Evolutionary conservation across 2,329 filamentous ascomycete genomes (phyloP), one percentile per base, ranked within the genome.

Genomic region (Saccharata proteae): DNA sequence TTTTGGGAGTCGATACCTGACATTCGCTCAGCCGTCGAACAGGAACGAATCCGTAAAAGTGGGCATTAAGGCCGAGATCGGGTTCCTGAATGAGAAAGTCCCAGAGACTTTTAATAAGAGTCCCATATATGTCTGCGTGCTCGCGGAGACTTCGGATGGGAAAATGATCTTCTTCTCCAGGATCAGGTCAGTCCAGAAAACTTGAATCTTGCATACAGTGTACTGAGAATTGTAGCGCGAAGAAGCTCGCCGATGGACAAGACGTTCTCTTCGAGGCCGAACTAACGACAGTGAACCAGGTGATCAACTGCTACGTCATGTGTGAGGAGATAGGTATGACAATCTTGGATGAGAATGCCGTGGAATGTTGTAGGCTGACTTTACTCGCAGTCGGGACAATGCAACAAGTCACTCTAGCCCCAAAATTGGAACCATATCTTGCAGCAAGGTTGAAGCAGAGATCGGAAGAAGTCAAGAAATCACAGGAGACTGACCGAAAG

Each of bases 261-360:
- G 67, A 75, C 7, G 48, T 85, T 2, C 53, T 62, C 1, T 77
- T 79, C 39, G 69, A 57, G 13, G 69, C 75, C 1, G 57, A 69
- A 0, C 49, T 84, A 13, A 65, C 53, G 1, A 58, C 58, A 4
- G 49, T 61, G 0, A 66, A 70, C 12, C 70, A 78, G 35, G 57
- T 65, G 3, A 69, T 90, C 19, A 65, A 65, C 15, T 82, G 75
- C 38, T 73, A 77, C 47, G 64, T 86, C 29, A 80, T 82, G 52
- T 96, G 86, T 41, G 88, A 94, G 55, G 77, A 84, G 25, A 79
- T 96, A 44, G 82, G 70, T 71, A 51, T n/a, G n/a, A n/a, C n/a
- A 38, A 56, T 37, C 5, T 6, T 5, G 36, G 43, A 15, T 18
- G n/a, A 12, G 26, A 2, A 30, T 18, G n/a, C 7, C 16, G 14